Percentiles rank a stretch among this genome's conserved stretches.
Evolutionary conservation across 2,329 filamentous ascomycete genomes (phyloP).

Genomic region (Whalleya microplaca): DNA sequence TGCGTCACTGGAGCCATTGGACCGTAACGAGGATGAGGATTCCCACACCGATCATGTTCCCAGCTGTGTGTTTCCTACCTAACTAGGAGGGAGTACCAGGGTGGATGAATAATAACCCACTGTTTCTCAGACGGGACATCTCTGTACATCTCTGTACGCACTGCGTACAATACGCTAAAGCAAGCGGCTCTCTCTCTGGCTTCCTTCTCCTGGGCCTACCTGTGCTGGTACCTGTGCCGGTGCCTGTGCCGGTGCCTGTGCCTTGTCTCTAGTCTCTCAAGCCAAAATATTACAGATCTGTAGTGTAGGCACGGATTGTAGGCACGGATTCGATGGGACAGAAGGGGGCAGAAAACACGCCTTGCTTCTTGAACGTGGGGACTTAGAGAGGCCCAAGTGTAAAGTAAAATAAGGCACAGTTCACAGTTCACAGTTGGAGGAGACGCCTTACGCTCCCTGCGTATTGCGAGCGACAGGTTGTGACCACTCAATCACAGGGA

Average conservation of each 20-base stretch:
- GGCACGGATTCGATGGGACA: background rate
- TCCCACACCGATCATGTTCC: slow-evolving; percentile 25
- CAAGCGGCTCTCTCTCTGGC: background rate
- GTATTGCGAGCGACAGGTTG: slow-evolving; percentile 16
- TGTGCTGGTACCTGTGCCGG: no score
- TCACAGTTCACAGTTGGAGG: no score
- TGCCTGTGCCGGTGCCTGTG: background rate
- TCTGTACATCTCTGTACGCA: background rate
- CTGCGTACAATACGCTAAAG: background rate
- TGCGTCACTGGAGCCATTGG: slow-evolving; percentile 25
- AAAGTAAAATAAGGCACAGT: slow-evolving; percentile 20
- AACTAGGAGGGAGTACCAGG: slow-evolving; percentile 14
- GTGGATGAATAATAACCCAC: slow-evolving; percentile 13
- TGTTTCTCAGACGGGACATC: background rate
- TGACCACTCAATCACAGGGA: slow-evolving; percentile 6
- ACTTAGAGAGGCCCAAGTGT: background rate
- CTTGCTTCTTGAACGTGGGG: background rate
- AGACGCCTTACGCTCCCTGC: slow-evolving; percentile 15
- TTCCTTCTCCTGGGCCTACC: background rate
- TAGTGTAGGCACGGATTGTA: background rate
- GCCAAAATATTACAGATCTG: no score
- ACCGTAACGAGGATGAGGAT: slow-evolving; percentile 10
- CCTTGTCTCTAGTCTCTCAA: background rate
- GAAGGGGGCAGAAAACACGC: background rate
- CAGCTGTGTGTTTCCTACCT: slow-evolving; percentile 30